phyloP scores from a whole-genome alignment of 2,329 filamentous ascomycete genomes.

The Aspergillus viridinutans region DNA sequence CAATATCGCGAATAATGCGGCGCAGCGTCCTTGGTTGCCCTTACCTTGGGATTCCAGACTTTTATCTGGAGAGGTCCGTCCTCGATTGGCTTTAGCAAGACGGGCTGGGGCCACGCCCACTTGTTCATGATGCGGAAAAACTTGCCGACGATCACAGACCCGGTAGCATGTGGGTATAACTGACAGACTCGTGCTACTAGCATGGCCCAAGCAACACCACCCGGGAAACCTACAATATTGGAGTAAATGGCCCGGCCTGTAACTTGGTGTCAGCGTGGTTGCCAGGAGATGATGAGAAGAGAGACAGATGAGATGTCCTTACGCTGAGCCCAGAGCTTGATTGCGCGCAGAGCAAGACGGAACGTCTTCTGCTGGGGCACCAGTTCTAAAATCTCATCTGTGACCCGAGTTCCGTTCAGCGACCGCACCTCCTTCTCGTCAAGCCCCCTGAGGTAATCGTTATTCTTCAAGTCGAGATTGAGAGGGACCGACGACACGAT shows the following conservation, averaged over 20 bases:
- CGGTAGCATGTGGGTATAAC: constrained; percentile 87
- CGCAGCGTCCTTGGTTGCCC: constrained; percentile 13
- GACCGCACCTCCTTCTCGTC: constrained; percentile 84
- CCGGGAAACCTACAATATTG: constrained; percentile 93
- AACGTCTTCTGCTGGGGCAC: constrained; percentile 90
- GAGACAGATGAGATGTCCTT: constrained; percentile 14
- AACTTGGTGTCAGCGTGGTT: constrained; percentile 1
- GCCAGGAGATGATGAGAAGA: background rate
- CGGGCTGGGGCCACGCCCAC: constrained; percentile 94
- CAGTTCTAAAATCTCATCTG: constrained; percentile 81
- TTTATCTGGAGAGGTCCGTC: constrained; percentile 74
- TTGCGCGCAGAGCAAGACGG: constrained; percentile 78
- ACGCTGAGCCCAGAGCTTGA: constrained; percentile 94
- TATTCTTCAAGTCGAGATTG: constrained; percentile 73
- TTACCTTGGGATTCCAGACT: constrained; percentile 89
- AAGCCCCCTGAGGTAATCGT: constrained; percentile 76
- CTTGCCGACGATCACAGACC: constrained; percentile 82
- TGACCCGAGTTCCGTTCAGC: constrained; percentile 90
- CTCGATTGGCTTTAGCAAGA: constrained; percentile 83
- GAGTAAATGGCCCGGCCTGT: constrained; percentile 80
- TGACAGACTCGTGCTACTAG: constrained; percentile 93
- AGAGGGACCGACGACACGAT: constrained; percentile 67
- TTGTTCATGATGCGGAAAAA: constrained; percentile 89
- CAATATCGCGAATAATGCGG: background rate
- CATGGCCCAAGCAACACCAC: constrained; percentile 98